These are phyloP conservation scores for Backusella tarrabulga DNA, from an alignment of 192 early-diverging fungal genomes.

Conservation along the genomic window DNA sequence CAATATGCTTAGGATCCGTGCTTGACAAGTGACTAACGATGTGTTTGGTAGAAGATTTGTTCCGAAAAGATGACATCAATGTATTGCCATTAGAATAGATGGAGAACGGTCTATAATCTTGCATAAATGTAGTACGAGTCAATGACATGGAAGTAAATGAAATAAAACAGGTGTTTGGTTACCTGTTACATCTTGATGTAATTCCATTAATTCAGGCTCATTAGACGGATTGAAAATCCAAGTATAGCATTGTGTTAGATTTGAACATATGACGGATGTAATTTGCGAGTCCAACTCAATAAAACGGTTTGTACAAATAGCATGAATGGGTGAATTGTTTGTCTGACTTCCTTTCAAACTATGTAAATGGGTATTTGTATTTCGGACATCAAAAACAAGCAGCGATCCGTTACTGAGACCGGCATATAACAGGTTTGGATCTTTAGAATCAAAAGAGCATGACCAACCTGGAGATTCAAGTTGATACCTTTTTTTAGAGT, in stretches of 20 bases:
- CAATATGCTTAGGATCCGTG: not conserved
- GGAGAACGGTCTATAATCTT: not conserved
- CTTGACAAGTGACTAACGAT: not conserved
- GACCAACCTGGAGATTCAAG: slow-evolving; percentile 22
- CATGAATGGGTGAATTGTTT: slow-evolving; percentile 1
- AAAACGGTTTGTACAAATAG: not conserved
- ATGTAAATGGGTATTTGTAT: slow-evolving; percentile 14
- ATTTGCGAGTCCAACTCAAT: not conserved
- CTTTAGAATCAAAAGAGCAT: slow-evolving; percentile 14
- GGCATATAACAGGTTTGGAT: slow-evolving; percentile 22
- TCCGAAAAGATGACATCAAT: not conserved
- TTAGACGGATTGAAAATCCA: not conserved
- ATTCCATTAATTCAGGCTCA: not conserved
- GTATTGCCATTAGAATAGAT: not conserved
- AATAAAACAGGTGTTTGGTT: not conserved
- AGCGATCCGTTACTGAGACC: slow-evolving; percentile 20
- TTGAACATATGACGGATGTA: not conserved
- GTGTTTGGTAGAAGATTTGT: not conserved
- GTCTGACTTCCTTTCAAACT: not conserved
- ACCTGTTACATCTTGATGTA: not conserved
- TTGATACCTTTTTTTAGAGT: not conserved
- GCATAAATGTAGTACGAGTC: no score
- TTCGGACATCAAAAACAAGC: slow-evolving; percentile 23
- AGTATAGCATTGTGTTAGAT: not conserved
- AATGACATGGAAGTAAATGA: no score